Percentiles rank a stretch among this genome's conserved stretches.
Evolutionary conservation across 306 rosid species (phyloP).

Genomic region (Malus fusca): DNA sequence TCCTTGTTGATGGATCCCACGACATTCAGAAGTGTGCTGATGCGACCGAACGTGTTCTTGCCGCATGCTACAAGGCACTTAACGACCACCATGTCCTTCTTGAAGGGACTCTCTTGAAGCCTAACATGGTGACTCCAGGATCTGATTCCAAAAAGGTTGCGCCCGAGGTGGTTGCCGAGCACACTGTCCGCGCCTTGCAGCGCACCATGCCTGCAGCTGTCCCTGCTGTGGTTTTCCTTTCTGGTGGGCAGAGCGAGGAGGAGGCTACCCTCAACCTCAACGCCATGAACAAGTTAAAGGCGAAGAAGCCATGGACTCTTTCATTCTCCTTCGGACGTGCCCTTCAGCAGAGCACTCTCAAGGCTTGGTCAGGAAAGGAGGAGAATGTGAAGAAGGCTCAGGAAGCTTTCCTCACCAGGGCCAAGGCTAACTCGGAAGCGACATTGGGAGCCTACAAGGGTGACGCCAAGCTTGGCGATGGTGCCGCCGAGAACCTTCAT

Average conservation of each 20-base stretch:
- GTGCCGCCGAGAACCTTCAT: constrained; percentile 63
- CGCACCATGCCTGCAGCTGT: constrained; percentile 64
- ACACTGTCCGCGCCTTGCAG: constrained; percentile 57
- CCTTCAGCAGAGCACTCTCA: constrained; percentile 69
- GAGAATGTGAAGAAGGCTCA: constrained; percentile 55
- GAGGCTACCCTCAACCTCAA: constrained; percentile 69
- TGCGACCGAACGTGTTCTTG: constrained; percentile 67
- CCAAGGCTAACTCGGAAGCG: constrained; percentile 70
- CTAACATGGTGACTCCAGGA: constrained; percentile 87
- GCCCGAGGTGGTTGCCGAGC: constrained; percentile 54
- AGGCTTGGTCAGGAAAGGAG: constrained; percentile 67
- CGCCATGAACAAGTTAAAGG: constrained; percentile 62
- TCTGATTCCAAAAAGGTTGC: constrained; percentile 51
- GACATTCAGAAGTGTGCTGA: constrained; percentile 55
- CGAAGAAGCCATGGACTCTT: constrained; percentile 78
- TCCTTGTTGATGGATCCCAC: constrained; percentile 68
- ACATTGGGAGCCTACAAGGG: constrained; percentile 76
- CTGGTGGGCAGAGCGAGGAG: constrained; percentile 89
- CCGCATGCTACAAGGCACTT: constrained; percentile 87
- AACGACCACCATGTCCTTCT: constrained; percentile 70
- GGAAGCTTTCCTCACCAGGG: constrained; percentile 46
- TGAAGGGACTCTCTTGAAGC: constrained; percentile 74
- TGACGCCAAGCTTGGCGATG: constrained; percentile 47
- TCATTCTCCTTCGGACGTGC: constrained; percentile 77
- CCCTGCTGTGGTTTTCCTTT: constrained; percentile 64